These are phyloP conservation scores for Mycena chlorophos DNA, from an alignment of 768 basidiomycete genomes.

Conservation along the genomic window DNA sequence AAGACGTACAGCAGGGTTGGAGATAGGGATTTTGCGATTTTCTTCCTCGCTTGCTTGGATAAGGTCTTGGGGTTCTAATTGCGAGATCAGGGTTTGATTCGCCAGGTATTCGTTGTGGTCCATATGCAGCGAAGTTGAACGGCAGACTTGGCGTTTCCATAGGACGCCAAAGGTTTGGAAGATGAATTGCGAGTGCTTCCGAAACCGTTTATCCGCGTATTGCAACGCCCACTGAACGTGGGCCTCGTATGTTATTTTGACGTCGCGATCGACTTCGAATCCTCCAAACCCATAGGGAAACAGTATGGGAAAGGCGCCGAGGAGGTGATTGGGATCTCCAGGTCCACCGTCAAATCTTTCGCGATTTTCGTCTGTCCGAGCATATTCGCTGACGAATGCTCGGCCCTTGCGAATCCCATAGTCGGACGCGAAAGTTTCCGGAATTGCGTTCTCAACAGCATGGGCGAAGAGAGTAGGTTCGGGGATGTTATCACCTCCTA, in stretches of 20 bases:
- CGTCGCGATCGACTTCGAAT: conserved; percentile 26
- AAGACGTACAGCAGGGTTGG: conserved; percentile 28
- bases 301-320: conserved; percentile 31
- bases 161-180: conserved; percentile 33
- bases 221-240: conserved; percentile 32
- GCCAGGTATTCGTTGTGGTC: conserved; percentile 20
- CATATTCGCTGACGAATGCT: conserved; percentile 31
- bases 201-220: conserved; percentile 31
- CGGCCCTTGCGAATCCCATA: conserved; percentile 18
- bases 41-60: conserved; percentile 36
- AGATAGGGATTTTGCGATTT: conserved; percentile 12
- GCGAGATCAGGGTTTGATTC: conserved; percentile 22
- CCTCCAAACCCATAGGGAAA: conserved; percentile 40
- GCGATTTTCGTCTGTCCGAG: conserved; percentile 9
- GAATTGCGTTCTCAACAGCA: not conserved
- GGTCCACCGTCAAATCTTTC: conserved; percentile 22
- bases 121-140: conserved; percentile 35
- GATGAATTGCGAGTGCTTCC: conserved; percentile 28
- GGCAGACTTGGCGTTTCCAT: conserved; percentile 28
- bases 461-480: not conserved
- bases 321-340: conserved; percentile 28
- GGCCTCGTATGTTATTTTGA: conserved; percentile 26
- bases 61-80: conserved; percentile 32
- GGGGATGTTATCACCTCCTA: not conserved
- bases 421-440: not conserved